Percentiles rank a stretch among this genome's conserved stretches.
Evolutionary conservation across 129 eudicot genomes (phyloP).

Genomic region (Dittrichia graveolens): DNA sequence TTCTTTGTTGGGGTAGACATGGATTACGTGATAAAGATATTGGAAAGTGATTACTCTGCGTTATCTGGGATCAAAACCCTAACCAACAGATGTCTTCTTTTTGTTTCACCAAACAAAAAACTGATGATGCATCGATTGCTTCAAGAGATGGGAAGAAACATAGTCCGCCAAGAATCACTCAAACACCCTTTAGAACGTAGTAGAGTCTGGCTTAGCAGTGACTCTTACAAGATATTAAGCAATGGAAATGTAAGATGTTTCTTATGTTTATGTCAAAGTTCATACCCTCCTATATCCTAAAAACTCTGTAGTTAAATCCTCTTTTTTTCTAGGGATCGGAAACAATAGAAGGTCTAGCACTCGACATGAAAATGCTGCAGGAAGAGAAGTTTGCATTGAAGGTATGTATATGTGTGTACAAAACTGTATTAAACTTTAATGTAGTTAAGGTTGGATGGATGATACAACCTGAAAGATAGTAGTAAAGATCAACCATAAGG

Average conservation of each 20-base stretch:
- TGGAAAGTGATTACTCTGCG: slow-evolving; percentile 30
- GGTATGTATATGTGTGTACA: background rate
- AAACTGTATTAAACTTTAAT: no score
- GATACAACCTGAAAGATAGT: no score
- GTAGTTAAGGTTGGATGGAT: no score
- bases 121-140: slow-evolving; percentile 35
- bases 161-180: slow-evolving; percentile 30
- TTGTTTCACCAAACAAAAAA: slow-evolving; percentile 23
- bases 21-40: slow-evolving; percentile 21
- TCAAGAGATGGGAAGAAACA: slow-evolving; percentile 31
- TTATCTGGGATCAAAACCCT: slow-evolving; percentile 15
- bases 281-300: background rate
- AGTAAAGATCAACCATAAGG: no score
- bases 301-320: background rate
- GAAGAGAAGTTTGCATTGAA: background rate
- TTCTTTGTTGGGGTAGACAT: slow-evolving; percentile 33
- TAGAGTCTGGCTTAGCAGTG: slow-evolving; percentile 31
- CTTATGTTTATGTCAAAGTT: background rate
- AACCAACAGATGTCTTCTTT: slow-evolving; percentile 18
- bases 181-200: slow-evolving; percentile 16
- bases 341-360: slow-evolving; percentile 27
- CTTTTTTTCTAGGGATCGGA: slow-evolving; percentile 8
- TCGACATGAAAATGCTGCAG: slow-evolving; percentile 18
- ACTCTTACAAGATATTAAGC: slow-evolving; percentile 24
- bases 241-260: slow-evolving; percentile 6